Conservation (phyloP, 805 yeast genomes). For the Metschnikowia henanensis region DNA sequence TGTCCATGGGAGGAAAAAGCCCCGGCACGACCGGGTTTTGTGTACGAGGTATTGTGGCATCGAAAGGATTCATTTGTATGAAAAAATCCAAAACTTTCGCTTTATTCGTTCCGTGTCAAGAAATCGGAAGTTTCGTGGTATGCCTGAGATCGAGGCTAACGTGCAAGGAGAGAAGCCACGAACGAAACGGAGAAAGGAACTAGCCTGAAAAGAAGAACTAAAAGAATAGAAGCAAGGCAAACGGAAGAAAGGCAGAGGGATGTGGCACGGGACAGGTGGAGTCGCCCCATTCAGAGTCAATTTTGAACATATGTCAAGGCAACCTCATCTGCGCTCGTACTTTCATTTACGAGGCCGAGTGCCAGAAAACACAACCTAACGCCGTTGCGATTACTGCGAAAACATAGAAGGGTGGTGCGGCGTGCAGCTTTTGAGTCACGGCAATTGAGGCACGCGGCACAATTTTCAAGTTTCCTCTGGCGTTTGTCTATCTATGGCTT, state of each 20-base stretch:
- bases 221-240: no score
- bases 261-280: not conserved
- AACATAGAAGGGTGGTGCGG: not conserved
- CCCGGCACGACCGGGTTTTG: conserved; percentile 35
- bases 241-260: no score
- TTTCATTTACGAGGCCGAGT: not conserved
- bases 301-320: not conserved
- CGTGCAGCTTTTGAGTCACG: conserved; percentile 1
- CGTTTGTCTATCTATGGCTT: no score
- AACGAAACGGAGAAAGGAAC: no score
- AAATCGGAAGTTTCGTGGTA: no score
- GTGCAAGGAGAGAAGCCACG: no score
- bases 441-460: conserved; percentile 2
- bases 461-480: not conserved
- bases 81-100: no score
- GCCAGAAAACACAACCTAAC: not conserved
- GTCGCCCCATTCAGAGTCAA: not conserved
- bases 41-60: not conserved
- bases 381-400: conserved; percentile 5
- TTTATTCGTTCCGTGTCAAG: no score
- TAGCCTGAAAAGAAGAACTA: no score
- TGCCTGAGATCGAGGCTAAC: no score
- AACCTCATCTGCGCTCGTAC: not conserved
- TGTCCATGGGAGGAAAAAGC: conserved; percentile 35
- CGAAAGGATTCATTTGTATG: conserved; percentile 2